phyloP scores from a whole-genome alignment of 2,329 filamentous ascomycete genomes.

The Phaeosphaeria sp. region DNA sequence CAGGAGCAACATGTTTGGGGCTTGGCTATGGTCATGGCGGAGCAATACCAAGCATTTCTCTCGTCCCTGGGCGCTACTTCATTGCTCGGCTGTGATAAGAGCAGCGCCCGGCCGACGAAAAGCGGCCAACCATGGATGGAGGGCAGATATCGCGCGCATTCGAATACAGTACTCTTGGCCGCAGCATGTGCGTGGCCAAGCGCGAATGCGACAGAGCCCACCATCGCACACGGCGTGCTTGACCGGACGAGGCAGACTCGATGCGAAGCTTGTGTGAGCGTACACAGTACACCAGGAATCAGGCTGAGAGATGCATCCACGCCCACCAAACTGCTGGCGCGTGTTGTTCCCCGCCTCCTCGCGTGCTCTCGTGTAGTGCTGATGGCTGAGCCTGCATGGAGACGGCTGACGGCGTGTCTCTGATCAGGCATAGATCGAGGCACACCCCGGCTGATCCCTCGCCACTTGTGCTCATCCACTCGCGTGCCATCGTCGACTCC shows the following conservation, averaged over 20 bases:
- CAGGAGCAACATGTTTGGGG: neutral
- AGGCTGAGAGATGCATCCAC: too few relatives aligned
- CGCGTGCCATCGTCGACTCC: neutral
- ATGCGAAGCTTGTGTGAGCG: neutral
- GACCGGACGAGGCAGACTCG: neutral
- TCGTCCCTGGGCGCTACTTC: neutral
- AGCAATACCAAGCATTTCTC: conserved; percentile 3
- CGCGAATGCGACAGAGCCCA: neutral
- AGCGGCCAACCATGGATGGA: neutral
- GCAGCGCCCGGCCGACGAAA: neutral
- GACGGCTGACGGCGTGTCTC: neutral
- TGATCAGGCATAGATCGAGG: neutral
- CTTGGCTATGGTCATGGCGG: conserved; percentile 5
- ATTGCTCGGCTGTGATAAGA: conserved; percentile 3
- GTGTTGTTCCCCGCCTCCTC: neutral
- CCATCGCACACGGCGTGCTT: neutral
- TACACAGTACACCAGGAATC: too few relatives aligned
- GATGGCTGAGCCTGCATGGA: neutral
- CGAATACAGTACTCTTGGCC: neutral
- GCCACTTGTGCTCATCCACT: neutral
- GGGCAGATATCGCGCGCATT: neutral
- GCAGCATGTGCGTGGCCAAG: neutral
- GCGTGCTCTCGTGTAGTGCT: neutral
- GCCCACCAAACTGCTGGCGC: neutral
- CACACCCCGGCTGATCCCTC: neutral